Percentiles rank a stretch among this genome's conserved stretches.
Conservation (phyloP, 1,284 basidiomycete genomes). For the Tilletia walkeri region DNA sequence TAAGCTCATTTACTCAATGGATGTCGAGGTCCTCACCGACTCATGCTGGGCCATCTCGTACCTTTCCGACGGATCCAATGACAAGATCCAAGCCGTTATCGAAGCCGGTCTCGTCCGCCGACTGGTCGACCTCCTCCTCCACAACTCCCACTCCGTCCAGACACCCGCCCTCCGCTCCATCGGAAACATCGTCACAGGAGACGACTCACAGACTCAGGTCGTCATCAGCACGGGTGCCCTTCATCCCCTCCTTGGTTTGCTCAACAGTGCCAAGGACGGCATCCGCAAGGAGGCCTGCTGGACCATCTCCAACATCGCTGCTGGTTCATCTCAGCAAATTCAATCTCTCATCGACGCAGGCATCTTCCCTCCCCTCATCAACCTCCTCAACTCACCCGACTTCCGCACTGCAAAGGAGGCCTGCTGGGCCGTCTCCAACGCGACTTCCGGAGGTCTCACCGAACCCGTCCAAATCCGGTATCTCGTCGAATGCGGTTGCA, state of each 20-base stretch:
- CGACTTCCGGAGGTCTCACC: constrained; percentile 93
- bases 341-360: constrained; percentile 72
- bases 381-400: constrained; percentile 94
- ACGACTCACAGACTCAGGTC: constrained; percentile 97
- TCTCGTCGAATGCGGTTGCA: constrained; percentile 94
- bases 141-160: constrained; percentile 95
- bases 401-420: constrained; percentile 99
- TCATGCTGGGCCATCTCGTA: constrained; percentile 99
- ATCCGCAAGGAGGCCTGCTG: constrained; percentile 94
- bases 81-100: constrained; percentile 99
- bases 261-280: constrained; percentile 94
- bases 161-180: constrained; percentile 96
- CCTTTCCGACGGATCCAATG: constrained; percentile 96
- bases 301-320: constrained; percentile 99
- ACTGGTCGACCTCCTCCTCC: constrained; percentile 93
- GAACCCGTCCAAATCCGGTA: constrained; percentile 97
- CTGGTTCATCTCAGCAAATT: constrained; percentile 92
- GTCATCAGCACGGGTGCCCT: constrained; percentile 95
- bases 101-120: constrained; percentile 96
- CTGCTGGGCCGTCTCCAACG: constrained; percentile 99
- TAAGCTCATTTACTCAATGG: constrained; percentile 97
- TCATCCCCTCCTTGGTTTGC: constrained; percentile 81
- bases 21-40: constrained; percentile 98
- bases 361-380: constrained; percentile 96
- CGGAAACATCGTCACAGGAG: constrained; percentile 97